phyloP scores from a whole-genome alignment of 2,329 filamentous ascomycete genomes.

The Monilinia laxa region DNA sequence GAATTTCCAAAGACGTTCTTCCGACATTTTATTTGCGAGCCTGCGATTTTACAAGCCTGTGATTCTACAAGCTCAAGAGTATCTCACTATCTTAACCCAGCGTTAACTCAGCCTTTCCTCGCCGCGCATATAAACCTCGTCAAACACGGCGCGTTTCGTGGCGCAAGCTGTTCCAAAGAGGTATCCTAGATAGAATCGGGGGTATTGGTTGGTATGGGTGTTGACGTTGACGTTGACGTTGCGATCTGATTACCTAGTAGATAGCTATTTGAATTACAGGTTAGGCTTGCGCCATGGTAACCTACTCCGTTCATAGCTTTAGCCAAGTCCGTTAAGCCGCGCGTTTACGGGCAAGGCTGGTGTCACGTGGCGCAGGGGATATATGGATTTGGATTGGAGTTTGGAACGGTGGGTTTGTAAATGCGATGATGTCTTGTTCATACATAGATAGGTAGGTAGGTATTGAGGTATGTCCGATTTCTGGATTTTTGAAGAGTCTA shows the following conservation, averaged over 20 bases:
- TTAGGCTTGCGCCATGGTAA: too few relatives aligned
- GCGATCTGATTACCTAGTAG: conserved; percentile 8
- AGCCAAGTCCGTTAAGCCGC: conserved; percentile 17
- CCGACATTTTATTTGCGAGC: conserved; percentile 50
- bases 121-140: background rate
- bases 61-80: background rate
- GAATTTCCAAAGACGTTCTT: conserved; percentile 68
- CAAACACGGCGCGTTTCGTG: background rate
- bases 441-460: too few relatives aligned
- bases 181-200: too few relatives aligned
- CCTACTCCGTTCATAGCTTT: too few relatives aligned
- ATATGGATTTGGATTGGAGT: too few relatives aligned
- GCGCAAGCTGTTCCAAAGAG: background rate
- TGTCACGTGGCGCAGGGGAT: background rate
- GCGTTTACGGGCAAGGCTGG: background rate
- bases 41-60: background rate
- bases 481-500: too few relatives aligned
- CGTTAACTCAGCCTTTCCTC: background rate
- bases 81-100: background rate
- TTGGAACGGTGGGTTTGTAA: too few relatives aligned
- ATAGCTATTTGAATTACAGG: background rate
- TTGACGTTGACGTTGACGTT: background rate
- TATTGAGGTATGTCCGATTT: too few relatives aligned
- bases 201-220: too few relatives aligned
- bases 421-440: too few relatives aligned